Conservation (phyloP, 1,139 yeast genomes). For the Tardiomyces depauwii region DNA sequence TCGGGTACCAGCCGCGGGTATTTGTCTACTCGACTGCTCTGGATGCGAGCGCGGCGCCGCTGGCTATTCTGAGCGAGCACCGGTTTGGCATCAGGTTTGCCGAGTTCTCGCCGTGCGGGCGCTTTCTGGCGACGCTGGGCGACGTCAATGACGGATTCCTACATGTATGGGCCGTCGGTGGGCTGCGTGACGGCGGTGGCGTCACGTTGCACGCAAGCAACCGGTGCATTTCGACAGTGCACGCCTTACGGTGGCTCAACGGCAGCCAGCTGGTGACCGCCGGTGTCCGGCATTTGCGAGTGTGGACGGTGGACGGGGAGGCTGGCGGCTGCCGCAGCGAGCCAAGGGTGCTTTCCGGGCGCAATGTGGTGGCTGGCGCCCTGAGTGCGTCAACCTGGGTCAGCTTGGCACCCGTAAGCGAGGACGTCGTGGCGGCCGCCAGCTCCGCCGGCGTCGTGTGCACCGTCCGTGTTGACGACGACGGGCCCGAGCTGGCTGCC, state of each 20-base stretch:
- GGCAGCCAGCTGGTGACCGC: constrained; percentile 35
- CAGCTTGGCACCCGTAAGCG: constrained; percentile 27
- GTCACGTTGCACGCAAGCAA: constrained; percentile 34
- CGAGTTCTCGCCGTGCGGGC: constrained; percentile 49
- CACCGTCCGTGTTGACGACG: constrained; percentile 10
- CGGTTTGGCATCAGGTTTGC: constrained; percentile 47
- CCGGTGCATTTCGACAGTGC: constrained; percentile 47
- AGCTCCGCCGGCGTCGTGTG: constrained; percentile 35
- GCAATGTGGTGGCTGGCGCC: constrained; percentile 44
- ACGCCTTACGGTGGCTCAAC: constrained; percentile 47
- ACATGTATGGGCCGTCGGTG: constrained; percentile 42
- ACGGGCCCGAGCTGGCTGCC: not conserved
- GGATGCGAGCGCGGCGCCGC: constrained; percentile 28
- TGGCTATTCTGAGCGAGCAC: constrained; percentile 47
- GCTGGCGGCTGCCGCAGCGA: constrained; percentile 8
- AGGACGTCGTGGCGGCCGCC: constrained; percentile 28
- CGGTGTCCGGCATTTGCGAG: constrained; percentile 48
- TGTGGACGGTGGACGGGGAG: constrained; percentile 41
- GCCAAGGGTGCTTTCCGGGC: constrained; percentile 37
- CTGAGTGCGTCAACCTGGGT: constrained; percentile 39
- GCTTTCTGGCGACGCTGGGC: constrained; percentile 47
- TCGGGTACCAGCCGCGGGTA: constrained; percentile 55
- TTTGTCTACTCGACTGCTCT: constrained; percentile 47
- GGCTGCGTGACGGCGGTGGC: constrained; percentile 14
- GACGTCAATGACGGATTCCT: constrained; percentile 53